These are phyloP conservation scores for Blumeria hordei DNA, from an alignment of 2,329 filamentous ascomycete species.

Conservation along the genomic window DNA sequence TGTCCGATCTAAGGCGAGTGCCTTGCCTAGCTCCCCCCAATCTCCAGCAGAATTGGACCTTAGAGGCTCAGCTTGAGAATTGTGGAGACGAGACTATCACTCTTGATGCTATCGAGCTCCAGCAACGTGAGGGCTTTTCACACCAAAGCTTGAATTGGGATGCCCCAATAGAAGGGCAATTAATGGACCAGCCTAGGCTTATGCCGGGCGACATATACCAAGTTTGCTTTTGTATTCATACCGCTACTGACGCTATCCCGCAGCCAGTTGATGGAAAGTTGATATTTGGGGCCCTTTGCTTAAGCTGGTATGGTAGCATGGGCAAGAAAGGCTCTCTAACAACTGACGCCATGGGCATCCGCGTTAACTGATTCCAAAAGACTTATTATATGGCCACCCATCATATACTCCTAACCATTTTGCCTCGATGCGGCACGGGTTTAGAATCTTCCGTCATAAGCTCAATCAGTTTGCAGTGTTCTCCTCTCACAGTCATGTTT, in stretches of 20 bases:
- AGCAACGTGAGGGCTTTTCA: slow-evolving; percentile 25
- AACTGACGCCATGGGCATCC: slow-evolving; percentile 54
- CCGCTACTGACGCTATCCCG: slow-evolving; percentile 13
- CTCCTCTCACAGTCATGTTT: too few relatives aligned
- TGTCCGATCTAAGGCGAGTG: slow-evolving; percentile 64
- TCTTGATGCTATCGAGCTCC: slow-evolving; percentile 40
- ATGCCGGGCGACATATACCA: slow-evolving; percentile 40
- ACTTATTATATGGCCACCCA: too few relatives aligned
- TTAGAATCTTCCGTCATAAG: too few relatives aligned
- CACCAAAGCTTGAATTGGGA: slow-evolving; percentile 35
- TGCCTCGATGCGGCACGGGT: too few relatives aligned
- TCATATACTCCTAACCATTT: too few relatives aligned
- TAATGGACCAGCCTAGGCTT: slow-evolving; percentile 31
- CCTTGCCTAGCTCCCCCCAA: slow-evolving; percentile 19
- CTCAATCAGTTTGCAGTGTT: too few relatives aligned
- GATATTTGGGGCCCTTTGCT: slow-evolving; percentile 56
- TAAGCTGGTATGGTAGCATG: slow-evolving; percentile 78
- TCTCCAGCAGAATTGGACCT: slow-evolving; percentile 30
- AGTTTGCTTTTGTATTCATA: slow-evolving; percentile 35
- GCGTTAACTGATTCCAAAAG: slow-evolving; percentile 9
- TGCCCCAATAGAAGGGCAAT: slow-evolving; percentile 8
- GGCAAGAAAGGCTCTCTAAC: slow-evolving; percentile 70
- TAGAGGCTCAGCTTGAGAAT: slow-evolving; percentile 93
- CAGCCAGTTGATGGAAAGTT: slow-evolving; percentile 31
- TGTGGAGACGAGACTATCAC: slow-evolving; percentile 64